Conservation (phyloP, 768 basidiomycete genomes). For the Fomitopsis serialis region DNA sequence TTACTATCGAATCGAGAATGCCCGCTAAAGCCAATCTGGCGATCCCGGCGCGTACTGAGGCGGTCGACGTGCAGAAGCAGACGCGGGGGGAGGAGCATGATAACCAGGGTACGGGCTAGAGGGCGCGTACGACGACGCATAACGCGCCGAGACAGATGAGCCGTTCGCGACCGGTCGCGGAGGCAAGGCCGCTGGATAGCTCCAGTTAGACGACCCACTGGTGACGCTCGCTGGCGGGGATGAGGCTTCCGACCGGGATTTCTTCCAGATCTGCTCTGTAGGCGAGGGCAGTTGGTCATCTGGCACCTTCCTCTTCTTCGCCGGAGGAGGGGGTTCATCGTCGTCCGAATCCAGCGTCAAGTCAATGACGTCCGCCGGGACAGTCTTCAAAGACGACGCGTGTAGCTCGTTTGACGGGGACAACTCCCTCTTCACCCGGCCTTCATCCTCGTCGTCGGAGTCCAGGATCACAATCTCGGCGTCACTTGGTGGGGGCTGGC, state of each 20-base stretch:
- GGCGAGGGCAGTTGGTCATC: constrained; percentile 47
- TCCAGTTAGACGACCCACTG: not conserved
- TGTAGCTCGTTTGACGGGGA: constrained; percentile 49
- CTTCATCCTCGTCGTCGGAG: constrained; percentile 70
- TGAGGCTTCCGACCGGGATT: constrained; percentile 35
- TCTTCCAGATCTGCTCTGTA: constrained; percentile 74
- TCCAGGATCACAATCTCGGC: constrained; percentile 64
- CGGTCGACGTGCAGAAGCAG: not conserved
- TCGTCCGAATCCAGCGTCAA: constrained; percentile 79
- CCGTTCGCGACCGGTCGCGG: not conserved
- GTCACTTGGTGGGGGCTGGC: constrained; percentile 40
- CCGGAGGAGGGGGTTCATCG: constrained; percentile 36
- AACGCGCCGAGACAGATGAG: not conserved
- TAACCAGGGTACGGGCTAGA: not conserved
- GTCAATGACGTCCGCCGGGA: constrained; percentile 66
- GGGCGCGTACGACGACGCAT: not conserved
- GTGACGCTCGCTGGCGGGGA: constrained; percentile 8
- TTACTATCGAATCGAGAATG: not conserved
- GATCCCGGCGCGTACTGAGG: not conserved
- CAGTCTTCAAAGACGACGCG: constrained; percentile 1
- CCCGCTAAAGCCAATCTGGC: not conserved
- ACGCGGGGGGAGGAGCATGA: not conserved
- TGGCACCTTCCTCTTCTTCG: constrained; percentile 55
- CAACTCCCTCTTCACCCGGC: constrained; percentile 68
- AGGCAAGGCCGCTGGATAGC: not conserved